Base-by-base conservation (phyloP, 1,139 yeast genomes). In the Geotrichum restrictum region DNA sequence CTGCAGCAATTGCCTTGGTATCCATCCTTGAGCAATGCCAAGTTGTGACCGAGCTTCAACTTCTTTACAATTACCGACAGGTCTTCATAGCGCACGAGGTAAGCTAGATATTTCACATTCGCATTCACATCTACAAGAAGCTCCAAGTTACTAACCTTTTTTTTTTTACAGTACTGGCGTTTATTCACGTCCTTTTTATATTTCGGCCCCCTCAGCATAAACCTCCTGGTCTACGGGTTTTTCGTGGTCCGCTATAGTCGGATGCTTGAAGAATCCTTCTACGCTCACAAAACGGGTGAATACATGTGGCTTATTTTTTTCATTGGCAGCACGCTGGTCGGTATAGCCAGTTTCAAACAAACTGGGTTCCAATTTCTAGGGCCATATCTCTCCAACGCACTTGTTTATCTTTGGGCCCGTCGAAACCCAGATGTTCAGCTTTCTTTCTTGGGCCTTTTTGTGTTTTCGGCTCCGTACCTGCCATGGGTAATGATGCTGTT, bases 391-490 rank as follows among this genome's bases (percentile, higher is more conserved):
- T 62, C 71, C 22, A 70, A 72, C 46, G 65, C 73, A 3, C 54
- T 77, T 48, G 58, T 73, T 2, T 78, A 74, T 58, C 62, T 77
- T 36, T 76, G 80, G 77, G 68, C 78, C 0, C 69, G 78, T 24
- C 69, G 76, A 22, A 70, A 76, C 55, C 74, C 77, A 2, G 68
- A 68, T 29, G 66, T 69, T 22, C 68, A 68, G 37, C 60, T 76
- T 24, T 63, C 72, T 1, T 60, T 74, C 24, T 59, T 75, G 55
- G 76, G 78, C 7, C 54, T 75, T 16, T 60, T 74, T 51, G 69
- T 62, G 22, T 66, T 75, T 52, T 62, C 67, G 8, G 76, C 78
- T 1, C 70, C 76, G 13, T 74, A 75, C 60, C 54, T 75, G 44
- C 79, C 80, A 8, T 71, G 73, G 70, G 68, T 69, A 13, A 56